Conservation (phyloP, 2,329 filamentous ascomycete genomes). For the Decorospora gaudefroyi region DNA sequence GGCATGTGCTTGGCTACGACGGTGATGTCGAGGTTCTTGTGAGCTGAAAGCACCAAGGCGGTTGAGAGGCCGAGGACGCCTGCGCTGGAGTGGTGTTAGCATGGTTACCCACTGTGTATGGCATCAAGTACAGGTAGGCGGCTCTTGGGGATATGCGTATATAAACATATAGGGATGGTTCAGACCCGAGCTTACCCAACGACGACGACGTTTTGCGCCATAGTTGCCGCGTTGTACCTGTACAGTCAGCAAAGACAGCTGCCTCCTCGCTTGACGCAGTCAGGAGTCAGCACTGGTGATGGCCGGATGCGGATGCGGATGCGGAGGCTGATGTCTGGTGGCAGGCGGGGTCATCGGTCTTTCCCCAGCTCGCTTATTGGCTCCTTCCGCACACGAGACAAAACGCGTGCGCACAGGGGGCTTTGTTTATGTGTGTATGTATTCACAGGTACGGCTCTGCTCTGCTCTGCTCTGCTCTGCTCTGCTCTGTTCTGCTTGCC, state of each 20-base stretch:
- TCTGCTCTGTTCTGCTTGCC: no score
- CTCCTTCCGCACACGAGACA: conserved; percentile 25
- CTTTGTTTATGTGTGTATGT: no score
- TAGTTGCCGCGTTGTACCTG: conserved; percentile 17
- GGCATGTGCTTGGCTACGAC: conserved; percentile 88
- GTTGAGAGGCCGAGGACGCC: conserved; percentile 70
- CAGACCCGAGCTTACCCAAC: conserved; percentile 54
- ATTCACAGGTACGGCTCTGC: no score
- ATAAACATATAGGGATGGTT: no score
- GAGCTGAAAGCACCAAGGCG: conserved; percentile 63
- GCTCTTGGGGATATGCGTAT: no score
- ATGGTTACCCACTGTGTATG: no score
- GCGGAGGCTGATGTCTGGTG: conserved; percentile 5
- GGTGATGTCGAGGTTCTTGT: conserved; percentile 64
- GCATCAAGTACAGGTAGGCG: no score
- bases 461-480: background rate
- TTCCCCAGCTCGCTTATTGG: conserved; percentile 25
- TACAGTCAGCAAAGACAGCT: conserved; percentile 8
- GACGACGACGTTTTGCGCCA: conserved; percentile 50
- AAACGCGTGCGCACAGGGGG: conserved; percentile 31
- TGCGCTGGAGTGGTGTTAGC: conserved; percentile 53
- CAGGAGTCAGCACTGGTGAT: no score
- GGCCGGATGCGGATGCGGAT: background rate
- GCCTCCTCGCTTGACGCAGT: conserved; percentile 14
- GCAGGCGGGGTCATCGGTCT: conserved; percentile 20